Conservation (phyloP, 2,329 filamentous ascomycete species). For the Aspergillus sp. region DNA sequence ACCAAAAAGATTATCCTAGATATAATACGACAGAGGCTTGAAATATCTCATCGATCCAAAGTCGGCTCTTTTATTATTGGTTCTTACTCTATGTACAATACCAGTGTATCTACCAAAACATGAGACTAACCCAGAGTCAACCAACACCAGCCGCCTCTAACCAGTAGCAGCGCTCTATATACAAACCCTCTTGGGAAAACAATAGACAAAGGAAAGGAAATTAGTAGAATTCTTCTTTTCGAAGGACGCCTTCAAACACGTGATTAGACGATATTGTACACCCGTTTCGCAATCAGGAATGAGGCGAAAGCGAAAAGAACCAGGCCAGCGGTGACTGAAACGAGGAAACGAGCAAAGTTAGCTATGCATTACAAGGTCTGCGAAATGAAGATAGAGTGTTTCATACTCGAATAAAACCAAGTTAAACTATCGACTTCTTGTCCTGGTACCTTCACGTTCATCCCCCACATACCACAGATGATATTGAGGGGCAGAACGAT, state of each 20-base stretch:
- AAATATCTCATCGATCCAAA: not conserved
- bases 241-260: not conserved
- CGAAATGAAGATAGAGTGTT: not conserved
- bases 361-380: not conserved
- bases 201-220: not conserved
- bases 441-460: conserved; percentile 96
- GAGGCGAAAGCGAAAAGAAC: conserved; percentile 76
- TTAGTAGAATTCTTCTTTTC: not conserved
- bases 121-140: not conserved
- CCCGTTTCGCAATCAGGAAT: conserved; percentile 77
- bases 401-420: conserved; percentile 67
- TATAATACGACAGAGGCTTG: not conserved
- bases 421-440: conserved; percentile 76
- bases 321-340: conserved; percentile 66
- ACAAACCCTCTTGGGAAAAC: conserved; percentile 3
- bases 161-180: not conserved
- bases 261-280: conserved; percentile 71
- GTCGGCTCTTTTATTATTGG: not conserved
- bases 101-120: conserved; percentile 2
- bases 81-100: not conserved
- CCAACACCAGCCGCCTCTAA: not conserved
- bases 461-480: conserved; percentile 96
- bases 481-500: conserved; percentile 99
- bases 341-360: not conserved
- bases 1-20: too few relatives aligned